Evolutionary conservation across 805 yeast species (phyloP).

Genomic region (Millerozyma miso): DNA sequence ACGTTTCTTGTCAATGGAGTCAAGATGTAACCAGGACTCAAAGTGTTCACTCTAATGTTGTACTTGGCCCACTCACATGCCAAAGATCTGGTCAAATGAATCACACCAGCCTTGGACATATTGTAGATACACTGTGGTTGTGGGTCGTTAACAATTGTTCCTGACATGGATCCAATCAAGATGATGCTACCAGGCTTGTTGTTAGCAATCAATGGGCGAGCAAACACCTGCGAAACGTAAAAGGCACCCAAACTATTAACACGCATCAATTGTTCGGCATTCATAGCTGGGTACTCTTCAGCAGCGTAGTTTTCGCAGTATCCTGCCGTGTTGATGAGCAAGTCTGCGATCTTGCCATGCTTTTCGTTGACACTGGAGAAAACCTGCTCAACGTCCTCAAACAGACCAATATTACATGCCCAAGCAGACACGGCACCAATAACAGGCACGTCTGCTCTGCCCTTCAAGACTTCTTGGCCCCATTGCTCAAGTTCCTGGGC

Average conservation of each 20-base stretch:
- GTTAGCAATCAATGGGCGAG: slow-evolving; percentile 58
- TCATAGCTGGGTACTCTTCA: slow-evolving; percentile 66
- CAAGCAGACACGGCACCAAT: slow-evolving; percentile 50
- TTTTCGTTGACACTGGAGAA: slow-evolving; percentile 51
- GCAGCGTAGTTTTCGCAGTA: slow-evolving; percentile 80
- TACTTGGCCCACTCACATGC: slow-evolving; percentile 82
- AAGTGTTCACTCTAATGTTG: slow-evolving; percentile 70
- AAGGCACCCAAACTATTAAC: slow-evolving; percentile 74
- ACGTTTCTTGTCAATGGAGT: slow-evolving; percentile 77
- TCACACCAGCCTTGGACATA: slow-evolving; percentile 84
- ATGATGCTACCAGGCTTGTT: slow-evolving; percentile 58
- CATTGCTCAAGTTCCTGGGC: slow-evolving; percentile 45
- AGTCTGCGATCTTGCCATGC: slow-evolving; percentile 58
- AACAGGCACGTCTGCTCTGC: slow-evolving; percentile 26
- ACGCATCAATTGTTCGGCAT: slow-evolving; percentile 63
- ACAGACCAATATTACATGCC: slow-evolving; percentile 71
- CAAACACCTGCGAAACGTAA: slow-evolving; percentile 70
- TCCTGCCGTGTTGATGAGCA: slow-evolving; percentile 78
- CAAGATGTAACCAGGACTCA: slow-evolving; percentile 77
- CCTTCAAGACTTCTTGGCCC: slow-evolving; percentile 43
- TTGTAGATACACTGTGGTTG: slow-evolving; percentile 79
- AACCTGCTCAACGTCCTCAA: slow-evolving; percentile 51
- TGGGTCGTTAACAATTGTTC: slow-evolving; percentile 72
- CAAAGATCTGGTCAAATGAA: slow-evolving; percentile 69
- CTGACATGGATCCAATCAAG: slow-evolving; percentile 76